Evolutionary conservation across 306 rosid species (phyloP), one percentile per base, ranked within the genome.

Genomic region (Lagenaria siceraria): DNA sequence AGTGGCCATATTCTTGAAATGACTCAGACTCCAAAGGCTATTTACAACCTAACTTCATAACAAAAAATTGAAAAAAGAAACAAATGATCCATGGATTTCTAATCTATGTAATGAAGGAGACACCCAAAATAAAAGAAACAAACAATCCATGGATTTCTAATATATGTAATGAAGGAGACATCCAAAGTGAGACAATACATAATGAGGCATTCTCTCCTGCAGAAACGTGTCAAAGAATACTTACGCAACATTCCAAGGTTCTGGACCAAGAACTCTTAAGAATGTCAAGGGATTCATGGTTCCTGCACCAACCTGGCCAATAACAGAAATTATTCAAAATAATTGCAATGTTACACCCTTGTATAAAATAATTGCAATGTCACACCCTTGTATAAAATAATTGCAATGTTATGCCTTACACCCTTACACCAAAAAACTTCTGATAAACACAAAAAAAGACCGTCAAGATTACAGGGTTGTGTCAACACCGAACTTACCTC

Each of bases 181-280:
- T 22, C 21, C 49, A 40, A 68, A 38, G 33, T 49, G 56, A 43
- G 56, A 46, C 42, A 36, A 70, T 22, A 13, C 22, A 70, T 22
- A 66, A 43, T 12, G 10, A 15, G 7, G 13, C 75, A 38, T 46
- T 42, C 75, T 24, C 29, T 70, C 21, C 9, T 18, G 21, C 4
- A 75, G 21, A 12, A n/a, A 54, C 5, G 19, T 6, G 19, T 43
- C 18, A 3, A 21, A 76, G 81, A 86, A 88, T 86, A 94, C 98
- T 86, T 94, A 94, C 96, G 97, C 98, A 79, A 94, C 98, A 90
- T 90, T 90, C 98, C 98, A 92, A 5, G 98, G 97, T 84, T 94
- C 98, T 27, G 98, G 98, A 84, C 98, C 98, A 52, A 94, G 95
- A 81, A 94, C 98, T 86, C 98, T 89, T 82, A 94, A 85, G 87